Percentiles rank a stretch among this genome's conserved stretches.
phyloP scores from a whole-genome alignment of 805 yeast species.

The Candida tallmaniae region DNA sequence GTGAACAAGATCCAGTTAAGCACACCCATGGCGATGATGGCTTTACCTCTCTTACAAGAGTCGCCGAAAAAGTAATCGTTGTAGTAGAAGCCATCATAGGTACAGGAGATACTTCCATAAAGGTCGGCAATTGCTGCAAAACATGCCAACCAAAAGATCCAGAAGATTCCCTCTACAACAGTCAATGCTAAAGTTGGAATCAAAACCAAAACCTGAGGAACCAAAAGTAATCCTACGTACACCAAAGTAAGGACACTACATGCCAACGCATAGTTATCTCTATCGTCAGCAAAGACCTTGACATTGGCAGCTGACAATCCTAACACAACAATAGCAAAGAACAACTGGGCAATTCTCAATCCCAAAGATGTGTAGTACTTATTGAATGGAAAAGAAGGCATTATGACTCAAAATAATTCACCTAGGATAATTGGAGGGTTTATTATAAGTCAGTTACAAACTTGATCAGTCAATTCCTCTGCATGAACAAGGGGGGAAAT shows the following conservation, averaged over 20 bases:
- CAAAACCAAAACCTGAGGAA: slow-evolving; percentile 8
- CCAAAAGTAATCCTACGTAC: slow-evolving; percentile 6
- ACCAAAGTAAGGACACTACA: slow-evolving; percentile 10
- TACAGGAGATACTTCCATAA: slow-evolving; percentile 14
- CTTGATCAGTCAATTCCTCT: too few species aligned
- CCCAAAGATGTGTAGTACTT: slow-evolving; percentile 4
- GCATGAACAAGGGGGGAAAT: too few species aligned
- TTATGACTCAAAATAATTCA: too few species aligned
- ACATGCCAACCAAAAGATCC: slow-evolving; percentile 19
- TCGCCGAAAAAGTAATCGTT: too few species aligned
- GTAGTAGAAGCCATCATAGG: slow-evolving; percentile 1
- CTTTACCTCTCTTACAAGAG: slow-evolving; percentile 20
- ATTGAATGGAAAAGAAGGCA: slow-evolving; percentile 5
- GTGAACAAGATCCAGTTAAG: slow-evolving; percentile 18
- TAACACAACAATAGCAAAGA: slow-evolving; percentile 14
- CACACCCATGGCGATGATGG: slow-evolving; percentile 17
- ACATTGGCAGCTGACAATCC: slow-evolving; percentile 14
- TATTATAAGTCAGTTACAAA: too few species aligned
- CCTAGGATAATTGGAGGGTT: too few species aligned
- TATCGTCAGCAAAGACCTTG: slow-evolving; percentile 4
- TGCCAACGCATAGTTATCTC: slow-evolving; percentile 12
- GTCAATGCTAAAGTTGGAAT: slow-evolving; percentile 12
- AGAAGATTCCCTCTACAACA: slow-evolving; percentile 14
- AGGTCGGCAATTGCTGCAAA: slow-evolving; percentile 19
- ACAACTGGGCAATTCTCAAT: slow-evolving; percentile 13